Base-by-base conservation (phyloP, 2,329 filamentous ascomycete species). In the Laburnicola sp. region DNA sequence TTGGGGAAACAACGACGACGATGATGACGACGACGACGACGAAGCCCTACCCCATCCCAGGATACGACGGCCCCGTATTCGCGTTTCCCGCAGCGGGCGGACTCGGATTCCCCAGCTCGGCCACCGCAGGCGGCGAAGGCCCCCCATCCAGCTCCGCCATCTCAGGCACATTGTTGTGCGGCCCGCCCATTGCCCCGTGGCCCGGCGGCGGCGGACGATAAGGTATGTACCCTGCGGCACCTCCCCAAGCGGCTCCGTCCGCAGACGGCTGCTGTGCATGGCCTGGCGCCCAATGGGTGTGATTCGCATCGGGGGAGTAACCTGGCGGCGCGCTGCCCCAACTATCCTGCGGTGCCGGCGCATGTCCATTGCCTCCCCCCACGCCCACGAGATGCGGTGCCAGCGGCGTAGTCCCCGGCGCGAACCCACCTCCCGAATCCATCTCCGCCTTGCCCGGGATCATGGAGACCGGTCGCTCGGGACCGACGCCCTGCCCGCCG, bases 361-460 rank as follows among this genome's bases (percentile, higher is more conserved):
- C 36, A 6, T 59, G 50, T 1, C 55, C 57, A 22, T 58, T 68
- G 30, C 68, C 67, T 21, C 68, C 69, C 6, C 69, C 68, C 1
- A 71, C 53, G 6, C 64, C 68, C 27, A 70, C 67, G 1, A 61
- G 58, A 39, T 70, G 58, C 26, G 69, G 68, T 6, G 56, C 60
- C 27, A 62, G 63, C 2, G 68, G 61, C 5, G 54, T 48, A 5
- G 62, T 54, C 4, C 64, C 65, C 3, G 63, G 51, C 4, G 57
- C 54, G 25, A 72, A 71, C 0, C 57, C 63, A 4, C 54, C 49
- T 23, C 68, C 68, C 1, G 64, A 62, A 3, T 59, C 62, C 9
- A 72, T 57, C 44, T 72, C 69, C 21, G 68, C 67, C 16, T 55
- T 58, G 7, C 68, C 67, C 21, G 60, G 58, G 26, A 72, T 56